Percentiles rank a stretch among this genome's conserved stretches.
phyloP scores from a whole-genome alignment of 257 asterid genomes.

The Fraxinus excelsior region DNA sequence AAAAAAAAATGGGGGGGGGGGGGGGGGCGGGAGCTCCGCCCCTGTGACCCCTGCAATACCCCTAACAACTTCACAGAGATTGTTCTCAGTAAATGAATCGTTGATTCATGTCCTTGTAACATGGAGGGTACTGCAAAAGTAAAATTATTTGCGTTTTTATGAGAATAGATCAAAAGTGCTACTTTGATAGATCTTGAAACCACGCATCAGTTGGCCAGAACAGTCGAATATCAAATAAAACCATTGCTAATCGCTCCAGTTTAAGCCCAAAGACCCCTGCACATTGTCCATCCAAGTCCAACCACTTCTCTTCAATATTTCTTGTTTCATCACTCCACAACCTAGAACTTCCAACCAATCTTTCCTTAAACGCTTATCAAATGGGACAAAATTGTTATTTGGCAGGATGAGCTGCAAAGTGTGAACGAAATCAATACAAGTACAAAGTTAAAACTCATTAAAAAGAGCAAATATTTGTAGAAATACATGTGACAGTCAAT shows the following conservation, averaged over 20 bases:
- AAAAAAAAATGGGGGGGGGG: too few species aligned
- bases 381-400: neutral
- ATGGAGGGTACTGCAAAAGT: conserved; percentile 80
- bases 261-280: conserved; percentile 99
- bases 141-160: conserved; percentile 4
- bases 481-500: neutral
- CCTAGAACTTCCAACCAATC: conserved; percentile 97
- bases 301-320: conserved; percentile 79
- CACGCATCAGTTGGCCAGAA: too few species aligned
- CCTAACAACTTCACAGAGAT: too few species aligned
- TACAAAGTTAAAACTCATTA: neutral
- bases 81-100: too few species aligned
- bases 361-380: conserved; percentile 47
- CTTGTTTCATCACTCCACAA: conserved; percentile 97
- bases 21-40: too few species aligned
- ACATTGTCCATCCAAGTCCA: conserved; percentile 60
- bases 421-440: neutral
- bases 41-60: too few species aligned
- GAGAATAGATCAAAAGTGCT: conserved; percentile 1
- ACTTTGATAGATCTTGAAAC: neutral
- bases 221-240: conserved; percentile 84
- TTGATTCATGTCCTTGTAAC: too few species aligned
- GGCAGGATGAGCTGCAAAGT: neutral
- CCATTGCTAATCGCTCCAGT: conserved; percentile 92
- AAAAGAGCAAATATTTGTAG: neutral